Conservation (phyloP, 441 rosid species). For the Sinapis alba region DNA sequence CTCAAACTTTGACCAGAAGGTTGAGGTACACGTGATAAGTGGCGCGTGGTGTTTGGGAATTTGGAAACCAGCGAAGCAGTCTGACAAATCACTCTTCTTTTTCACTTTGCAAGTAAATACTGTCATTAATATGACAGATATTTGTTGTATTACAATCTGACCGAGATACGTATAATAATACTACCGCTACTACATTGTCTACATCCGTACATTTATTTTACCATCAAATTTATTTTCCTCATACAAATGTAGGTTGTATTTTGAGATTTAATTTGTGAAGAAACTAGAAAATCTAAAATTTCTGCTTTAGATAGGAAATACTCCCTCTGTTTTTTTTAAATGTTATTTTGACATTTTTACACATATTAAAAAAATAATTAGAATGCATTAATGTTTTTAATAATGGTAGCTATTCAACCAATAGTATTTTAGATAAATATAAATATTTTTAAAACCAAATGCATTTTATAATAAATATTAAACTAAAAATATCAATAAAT, state of each 20-base stretch:
- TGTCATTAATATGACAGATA: neutral
- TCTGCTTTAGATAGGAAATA: neutral
- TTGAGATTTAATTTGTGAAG: neutral
- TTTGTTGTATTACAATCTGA: neutral
- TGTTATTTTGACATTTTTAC: too few relatives aligned
- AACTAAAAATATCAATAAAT: too few relatives aligned
- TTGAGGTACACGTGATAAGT: slow-evolving; percentile 14
- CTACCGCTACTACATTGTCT: neutral
- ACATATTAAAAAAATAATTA: too few relatives aligned
- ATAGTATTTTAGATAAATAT: too few relatives aligned
- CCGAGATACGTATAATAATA: neutral
- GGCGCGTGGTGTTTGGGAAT: slow-evolving; percentile 21
- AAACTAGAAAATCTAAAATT: neutral
- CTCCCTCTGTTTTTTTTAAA: too few relatives aligned
- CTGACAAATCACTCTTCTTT: slow-evolving; percentile 29
- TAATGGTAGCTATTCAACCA: too few relatives aligned
- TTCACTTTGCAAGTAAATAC: neutral
- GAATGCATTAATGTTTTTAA: too few relatives aligned
- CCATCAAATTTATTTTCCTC: too few relatives aligned
- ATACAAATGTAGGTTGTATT: neutral
- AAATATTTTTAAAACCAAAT: too few relatives aligned
- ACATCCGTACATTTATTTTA: neutral
- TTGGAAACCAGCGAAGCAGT: slow-evolving; percentile 30
- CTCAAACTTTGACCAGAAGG: slow-evolving; percentile 34
- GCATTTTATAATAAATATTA: too few relatives aligned